Base-by-base conservation (phyloP, 148 eudicot species). In the Persicaria maculosa region DNA sequence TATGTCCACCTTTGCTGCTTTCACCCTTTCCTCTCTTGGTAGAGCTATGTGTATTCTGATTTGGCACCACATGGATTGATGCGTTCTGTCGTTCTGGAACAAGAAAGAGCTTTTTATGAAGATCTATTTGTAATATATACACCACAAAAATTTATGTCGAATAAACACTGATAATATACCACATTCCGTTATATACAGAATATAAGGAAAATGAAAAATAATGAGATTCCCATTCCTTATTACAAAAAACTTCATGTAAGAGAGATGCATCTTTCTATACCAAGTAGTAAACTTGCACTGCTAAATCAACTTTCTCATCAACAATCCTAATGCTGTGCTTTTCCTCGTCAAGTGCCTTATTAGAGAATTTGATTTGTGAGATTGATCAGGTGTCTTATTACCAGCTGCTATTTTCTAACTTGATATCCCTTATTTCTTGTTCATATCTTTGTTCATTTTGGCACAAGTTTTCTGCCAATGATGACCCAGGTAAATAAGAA, bases 231-330 rank as follows among this genome's bases (percentile, higher is more conserved):
- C 6, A 2, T 1, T 67, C n/a, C 71, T 43, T 43, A 43, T 12
- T 67, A 40, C 11, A 67, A 1, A 15, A 50, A 72, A 72, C 6
- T 47, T 20, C 16, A n/a, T n/a, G 45, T 50, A 61, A 67, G 8
- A 22, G 75, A 70, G 44, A 68, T 50, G 44, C 31, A 10, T 65
- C 70, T 44, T 17, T 70, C 22, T 54, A 47, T 89, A 93, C 97
- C 98, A 94, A 75, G 82, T 91, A 97, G 84, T 94, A 94, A 46
- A 93, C 91, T 82, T 94, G 98, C 68, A 78, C 78, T 46, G 98
- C 98, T 83, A 94, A 85, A 16, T 96, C 90, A 83, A 94, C 97
- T 83, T 94, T 94, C 82, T 94, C 98, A 83, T 94, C 98, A 77
- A 96, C 98, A 85, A 94, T 91, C 75, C 98, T 84, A 79, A 94